Evolutionary conservation across 148 eudicot species (phyloP).

Genomic region (Heliosperma pusillum): DNA sequence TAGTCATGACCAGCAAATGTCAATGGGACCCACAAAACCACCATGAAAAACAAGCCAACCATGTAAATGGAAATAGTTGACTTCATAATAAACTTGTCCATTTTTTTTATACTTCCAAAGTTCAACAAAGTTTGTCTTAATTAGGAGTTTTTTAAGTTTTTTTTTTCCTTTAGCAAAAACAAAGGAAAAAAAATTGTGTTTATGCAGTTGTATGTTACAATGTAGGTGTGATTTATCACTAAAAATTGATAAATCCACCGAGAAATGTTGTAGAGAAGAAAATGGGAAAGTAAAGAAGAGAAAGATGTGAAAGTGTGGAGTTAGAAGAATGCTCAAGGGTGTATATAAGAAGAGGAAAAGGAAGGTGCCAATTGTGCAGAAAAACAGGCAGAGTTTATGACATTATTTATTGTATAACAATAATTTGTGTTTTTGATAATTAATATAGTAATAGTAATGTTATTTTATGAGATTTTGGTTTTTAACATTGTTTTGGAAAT

Average conservation of each 20-base stretch:
- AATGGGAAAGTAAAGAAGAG: conserved; percentile 21
- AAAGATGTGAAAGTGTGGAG: conserved; percentile 20
- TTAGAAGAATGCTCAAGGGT: conserved; percentile 24
- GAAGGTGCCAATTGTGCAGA: conserved; percentile 42
- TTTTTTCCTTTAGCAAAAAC: background rate
- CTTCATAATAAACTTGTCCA: conserved; percentile 31
- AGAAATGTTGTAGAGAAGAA: conserved; percentile 7
- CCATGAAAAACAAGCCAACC: conserved; percentile 37
- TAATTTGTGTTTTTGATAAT: too few relatives aligned
- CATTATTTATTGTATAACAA: too few relatives aligned
- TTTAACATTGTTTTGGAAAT: background rate
- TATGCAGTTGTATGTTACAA: background rate
- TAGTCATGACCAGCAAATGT: conserved; percentile 73
- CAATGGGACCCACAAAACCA: conserved; percentile 21
- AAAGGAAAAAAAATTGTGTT: background rate
- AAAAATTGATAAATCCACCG: conserved; percentile 54
- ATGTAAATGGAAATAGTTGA: conserved; percentile 31
- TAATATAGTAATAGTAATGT: background rate
- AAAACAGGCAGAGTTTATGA: conserved; percentile 37
- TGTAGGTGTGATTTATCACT: conserved; percentile 49
- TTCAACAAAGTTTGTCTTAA: background rate
- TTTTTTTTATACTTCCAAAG: conserved; percentile 12
- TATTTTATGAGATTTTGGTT: background rate
- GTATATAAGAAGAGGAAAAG: conserved; percentile 55
- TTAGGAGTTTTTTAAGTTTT: background rate